These are phyloP conservation scores for Cephalotrichum gorgonifer DNA, from an alignment of 2,329 filamentous ascomycete species.

Conservation along the genomic window DNA sequence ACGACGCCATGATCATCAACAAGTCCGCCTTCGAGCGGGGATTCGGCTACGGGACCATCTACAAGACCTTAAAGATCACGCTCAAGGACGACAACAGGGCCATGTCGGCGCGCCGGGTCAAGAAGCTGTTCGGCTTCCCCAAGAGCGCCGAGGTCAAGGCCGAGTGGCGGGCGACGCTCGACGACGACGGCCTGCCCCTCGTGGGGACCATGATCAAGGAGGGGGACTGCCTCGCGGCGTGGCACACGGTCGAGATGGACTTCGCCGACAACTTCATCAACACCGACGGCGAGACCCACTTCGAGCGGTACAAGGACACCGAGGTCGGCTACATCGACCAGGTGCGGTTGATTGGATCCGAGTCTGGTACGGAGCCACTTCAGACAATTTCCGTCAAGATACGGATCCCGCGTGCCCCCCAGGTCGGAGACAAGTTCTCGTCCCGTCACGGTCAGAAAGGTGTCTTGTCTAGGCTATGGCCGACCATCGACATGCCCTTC, in stretches of 20 bases:
- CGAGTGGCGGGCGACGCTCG: conserved; percentile 61
- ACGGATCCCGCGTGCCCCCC: conserved; percentile 75
- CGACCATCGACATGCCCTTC: conserved; percentile 87
- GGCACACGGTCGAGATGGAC: conserved; percentile 77
- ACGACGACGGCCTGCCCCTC: conserved; percentile 77
- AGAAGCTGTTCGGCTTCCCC: conserved; percentile 84
- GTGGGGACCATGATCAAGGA: conserved; percentile 69
- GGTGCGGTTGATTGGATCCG: conserved; percentile 79
- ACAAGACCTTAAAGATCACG: conserved; percentile 90
- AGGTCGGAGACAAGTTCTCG: conserved; percentile 98
- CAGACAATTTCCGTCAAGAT: conserved; percentile 91
- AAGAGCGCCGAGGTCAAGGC: conserved; percentile 64
- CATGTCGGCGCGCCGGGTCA: conserved; percentile 57
- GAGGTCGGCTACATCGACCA: conserved; percentile 88
- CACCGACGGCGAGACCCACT: conserved; percentile 74
- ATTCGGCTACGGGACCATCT: conserved; percentile 91
- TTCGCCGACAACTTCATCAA: conserved; percentile 72
- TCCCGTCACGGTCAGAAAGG: conserved; percentile 98
- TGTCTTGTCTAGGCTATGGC: conserved; percentile 95
- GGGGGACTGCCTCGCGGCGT: conserved; percentile 79
- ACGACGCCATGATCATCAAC: conserved; percentile 99
- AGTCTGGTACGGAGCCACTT: conserved; percentile 70
- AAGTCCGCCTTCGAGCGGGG: conserved; percentile 94
- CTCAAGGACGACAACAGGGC: conserved; percentile 69
- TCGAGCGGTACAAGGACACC: conserved; percentile 87